Evolutionary conservation across 176 grass and related monocot species (phyloP).

Genomic region (Rhynchospora pubera): DNA sequence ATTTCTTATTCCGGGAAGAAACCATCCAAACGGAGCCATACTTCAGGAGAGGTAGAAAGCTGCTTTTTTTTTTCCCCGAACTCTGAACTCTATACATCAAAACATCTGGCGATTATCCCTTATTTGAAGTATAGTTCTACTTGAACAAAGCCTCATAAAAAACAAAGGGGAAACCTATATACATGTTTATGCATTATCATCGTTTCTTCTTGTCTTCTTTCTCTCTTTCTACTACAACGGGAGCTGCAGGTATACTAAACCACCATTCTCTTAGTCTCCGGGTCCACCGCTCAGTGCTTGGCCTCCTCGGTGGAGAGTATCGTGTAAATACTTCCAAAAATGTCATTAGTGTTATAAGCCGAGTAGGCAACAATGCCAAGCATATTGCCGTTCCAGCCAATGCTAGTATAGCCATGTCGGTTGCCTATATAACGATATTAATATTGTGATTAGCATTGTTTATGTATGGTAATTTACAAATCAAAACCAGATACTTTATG

Average conservation of each 20-base stretch:
- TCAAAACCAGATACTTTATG: background rate
- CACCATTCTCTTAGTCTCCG: conserved; percentile 93
- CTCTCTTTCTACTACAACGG: conserved; percentile 76
- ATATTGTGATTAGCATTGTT: background rate
- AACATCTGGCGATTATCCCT: background rate
- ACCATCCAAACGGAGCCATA: no score
- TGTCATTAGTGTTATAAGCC: conserved; percentile 38
- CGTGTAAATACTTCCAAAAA: conserved; percentile 90
- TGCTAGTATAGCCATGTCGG: conserved; percentile 57
- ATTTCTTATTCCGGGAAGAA: no score
- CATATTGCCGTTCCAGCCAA: conserved; percentile 50
- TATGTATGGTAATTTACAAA: background rate
- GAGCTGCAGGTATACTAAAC: conserved; percentile 97
- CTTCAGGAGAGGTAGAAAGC: background rate
- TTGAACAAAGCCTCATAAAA: background rate
- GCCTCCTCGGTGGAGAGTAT: conserved; percentile 52
- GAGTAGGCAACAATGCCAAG: conserved; percentile 53
- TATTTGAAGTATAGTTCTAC: background rate
- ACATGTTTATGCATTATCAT: conserved; percentile 19
- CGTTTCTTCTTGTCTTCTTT: conserved; percentile 82
- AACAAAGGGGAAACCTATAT: background rate
- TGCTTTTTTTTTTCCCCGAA: background rate
- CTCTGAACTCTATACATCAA: conserved; percentile 10
- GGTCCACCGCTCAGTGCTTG: conserved; percentile 68
- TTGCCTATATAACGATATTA: conserved; percentile 43